Base-by-base conservation (phyloP, 2,329 filamentous ascomycete genomes). In the Cryphonectria radicalis region DNA sequence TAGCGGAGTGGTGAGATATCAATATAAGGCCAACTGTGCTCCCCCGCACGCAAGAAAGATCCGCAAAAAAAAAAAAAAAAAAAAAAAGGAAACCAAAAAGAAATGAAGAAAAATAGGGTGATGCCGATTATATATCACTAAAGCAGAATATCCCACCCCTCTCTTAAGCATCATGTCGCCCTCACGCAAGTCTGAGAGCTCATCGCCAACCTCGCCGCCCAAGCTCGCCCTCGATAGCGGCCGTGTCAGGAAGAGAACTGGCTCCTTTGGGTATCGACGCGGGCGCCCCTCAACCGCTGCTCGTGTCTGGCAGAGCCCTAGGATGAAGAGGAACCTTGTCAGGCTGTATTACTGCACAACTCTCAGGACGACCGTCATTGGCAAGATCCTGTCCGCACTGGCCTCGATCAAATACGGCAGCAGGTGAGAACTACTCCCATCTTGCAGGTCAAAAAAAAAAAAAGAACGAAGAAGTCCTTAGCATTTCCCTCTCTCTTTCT, bases 241-340 rank as follows among this genome's bases (percentile, higher is more conserved):
- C n/a, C 62, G 62, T 32, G 62, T 64, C 62, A 43, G 40, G n/a
- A 64, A 64, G 62, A 64, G 37, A 64, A 64, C 40, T 4, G 37
- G 62, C 62, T 64, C 62, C 11, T 64, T 64, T 14, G 62, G 62
- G 10, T 17, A 28, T 28, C 62, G 62, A 46, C 62, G 62, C 22
- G 62, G 62, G 19, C 62, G 62, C 8, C 62, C 62, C n/a, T 28
- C 40, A 7, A 64, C 40, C 40, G 62, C 62, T 46, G 62, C 62
- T 19, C 62, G n/a, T 11, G 62, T 64, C 25, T 64, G 62, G 62
- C 62, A 28, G 40, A 64, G 62, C 43, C 37, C 62, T 6, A 64
- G 62, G 14, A 64, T 64, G 62, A 64, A 64, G 62, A 64, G 40
- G n/a, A 64, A 46, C 62, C 62, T 64, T 25, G 28, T 64, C 4